Conservation (phyloP, 2,329 filamentous ascomycete species). For the Ascochyta clinopodiicola region DNA sequence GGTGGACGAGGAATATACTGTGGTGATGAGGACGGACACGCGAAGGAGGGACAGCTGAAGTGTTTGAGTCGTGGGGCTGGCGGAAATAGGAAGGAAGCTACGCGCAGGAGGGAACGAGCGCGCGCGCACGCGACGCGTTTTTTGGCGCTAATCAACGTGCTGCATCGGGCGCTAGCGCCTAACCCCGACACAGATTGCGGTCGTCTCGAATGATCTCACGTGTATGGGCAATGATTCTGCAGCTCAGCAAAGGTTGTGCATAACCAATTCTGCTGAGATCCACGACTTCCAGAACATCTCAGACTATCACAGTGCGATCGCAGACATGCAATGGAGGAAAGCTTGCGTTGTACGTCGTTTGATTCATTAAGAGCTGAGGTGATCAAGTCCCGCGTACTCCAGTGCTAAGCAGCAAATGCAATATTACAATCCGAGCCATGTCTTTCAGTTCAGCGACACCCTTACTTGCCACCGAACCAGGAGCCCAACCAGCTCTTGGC, state of each 20-base stretch:
- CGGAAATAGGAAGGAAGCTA: slow-evolving; percentile 33
- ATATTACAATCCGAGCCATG: slow-evolving; percentile 3
- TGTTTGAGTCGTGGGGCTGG: slow-evolving; percentile 40
- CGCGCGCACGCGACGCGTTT: slow-evolving; percentile 38
- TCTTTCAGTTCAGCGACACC: not conserved
- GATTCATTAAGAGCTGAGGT: slow-evolving; percentile 26
- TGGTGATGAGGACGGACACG: slow-evolving; percentile 19
- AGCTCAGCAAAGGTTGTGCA: too few relatives aligned
- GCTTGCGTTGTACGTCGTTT: not conserved
- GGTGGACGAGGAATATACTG: slow-evolving; percentile 3
- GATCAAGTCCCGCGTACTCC: slow-evolving; percentile 28
- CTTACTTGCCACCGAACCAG: slow-evolving; percentile 75
- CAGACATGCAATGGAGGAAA: too few relatives aligned
- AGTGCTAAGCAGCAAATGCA: slow-evolving; percentile 35
- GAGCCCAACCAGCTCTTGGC: slow-evolving; percentile 82
- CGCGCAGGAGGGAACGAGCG: slow-evolving; percentile 20
- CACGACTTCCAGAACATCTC: too few relatives aligned
- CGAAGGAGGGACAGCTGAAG: slow-evolving; percentile 20
- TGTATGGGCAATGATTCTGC: too few relatives aligned
- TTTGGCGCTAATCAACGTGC: slow-evolving; percentile 33
- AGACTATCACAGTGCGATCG: too few relatives aligned
- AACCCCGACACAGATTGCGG: not conserved
- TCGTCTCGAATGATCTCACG: too few relatives aligned
- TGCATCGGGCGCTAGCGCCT: slow-evolving; percentile 4
- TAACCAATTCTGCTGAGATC: too few relatives aligned